phyloP scores from a whole-genome alignment of 2,329 filamentous ascomycete genomes.

The Diplodia scrobiculata region DNA sequence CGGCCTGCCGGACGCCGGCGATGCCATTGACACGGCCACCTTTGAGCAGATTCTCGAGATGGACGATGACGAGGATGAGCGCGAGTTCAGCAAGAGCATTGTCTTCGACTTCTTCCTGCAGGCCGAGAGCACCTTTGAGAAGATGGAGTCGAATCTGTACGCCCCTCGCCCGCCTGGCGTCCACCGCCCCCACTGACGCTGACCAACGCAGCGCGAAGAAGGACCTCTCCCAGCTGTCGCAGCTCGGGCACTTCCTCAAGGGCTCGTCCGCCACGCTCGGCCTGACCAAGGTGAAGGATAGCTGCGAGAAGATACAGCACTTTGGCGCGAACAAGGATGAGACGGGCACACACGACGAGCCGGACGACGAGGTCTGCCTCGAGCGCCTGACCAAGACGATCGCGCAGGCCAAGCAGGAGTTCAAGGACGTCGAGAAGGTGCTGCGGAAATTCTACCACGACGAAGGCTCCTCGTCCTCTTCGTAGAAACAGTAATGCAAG shows the following conservation, averaged over 20 bases:
- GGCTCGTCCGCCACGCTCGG: constrained; percentile 94
- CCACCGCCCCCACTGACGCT: neutral
- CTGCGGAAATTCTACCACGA: constrained; percentile 72
- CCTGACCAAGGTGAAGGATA: constrained; percentile 84
- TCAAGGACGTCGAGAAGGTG: constrained; percentile 68
- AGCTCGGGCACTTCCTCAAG: constrained; percentile 93
- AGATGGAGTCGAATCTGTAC: constrained; percentile 85
- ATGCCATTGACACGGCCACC: constrained; percentile 74
- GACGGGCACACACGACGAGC: constrained; percentile 67
- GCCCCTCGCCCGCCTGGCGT: constrained; percentile 40
- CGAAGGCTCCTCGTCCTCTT: constrained; percentile 32
- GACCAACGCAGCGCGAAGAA: constrained; percentile 59
- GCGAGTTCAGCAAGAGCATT: constrained; percentile 85
- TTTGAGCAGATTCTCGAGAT: constrained; percentile 98
- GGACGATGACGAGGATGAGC: constrained; percentile 85
- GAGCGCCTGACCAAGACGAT: constrained; percentile 71
- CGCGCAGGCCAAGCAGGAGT: constrained; percentile 72
- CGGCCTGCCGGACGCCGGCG: constrained; percentile 65
- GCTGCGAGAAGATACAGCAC: constrained; percentile 95
- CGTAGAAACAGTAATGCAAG: constrained; percentile 10
- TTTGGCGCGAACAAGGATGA: constrained; percentile 82
- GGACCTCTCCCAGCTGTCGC: constrained; percentile 74
- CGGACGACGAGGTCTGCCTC: constrained; percentile 68
- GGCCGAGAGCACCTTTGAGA: constrained; percentile 78
- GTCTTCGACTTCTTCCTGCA: constrained; percentile 93